Evolutionary conservation across 805 yeast species (phyloP).

Genomic region (Candida nonsorbophila): DNA sequence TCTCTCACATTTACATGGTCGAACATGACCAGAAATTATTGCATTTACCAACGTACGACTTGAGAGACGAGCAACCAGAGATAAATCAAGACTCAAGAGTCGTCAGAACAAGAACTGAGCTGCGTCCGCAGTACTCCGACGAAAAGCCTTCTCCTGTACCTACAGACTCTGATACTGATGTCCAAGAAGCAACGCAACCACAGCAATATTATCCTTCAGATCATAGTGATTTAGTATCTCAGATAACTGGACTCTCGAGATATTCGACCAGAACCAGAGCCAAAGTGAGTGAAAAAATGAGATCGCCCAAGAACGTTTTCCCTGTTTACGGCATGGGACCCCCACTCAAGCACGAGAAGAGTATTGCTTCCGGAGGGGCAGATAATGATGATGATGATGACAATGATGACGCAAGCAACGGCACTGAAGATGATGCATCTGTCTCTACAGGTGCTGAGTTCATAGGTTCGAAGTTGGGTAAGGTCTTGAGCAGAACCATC

Average conservation of each 20-base stretch:
- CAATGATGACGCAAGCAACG: slow-evolving; percentile 3
- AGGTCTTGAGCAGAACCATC: slow-evolving; percentile 1
- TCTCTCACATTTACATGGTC: slow-evolving; percentile 65
- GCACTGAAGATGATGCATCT: slow-evolving; percentile 12
- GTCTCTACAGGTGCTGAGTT: slow-evolving; percentile 8
- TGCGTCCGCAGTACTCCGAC: slow-evolving; percentile 1
- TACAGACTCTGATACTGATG: slow-evolving; percentile 4
- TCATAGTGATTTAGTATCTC: too few relatives aligned
- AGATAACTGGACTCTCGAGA: too few relatives aligned
- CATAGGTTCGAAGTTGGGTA: slow-evolving; percentile 6
- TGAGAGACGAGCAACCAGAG: slow-evolving; percentile 78
- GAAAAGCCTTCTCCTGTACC: slow-evolving; percentile 3
- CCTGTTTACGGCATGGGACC: slow-evolving; percentile 78
- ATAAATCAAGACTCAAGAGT: slow-evolving; percentile 75
- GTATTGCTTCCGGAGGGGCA: slow-evolving; percentile 42
- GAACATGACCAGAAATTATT: slow-evolving; percentile 61
- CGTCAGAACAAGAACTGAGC: slow-evolving; percentile 36
- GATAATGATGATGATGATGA: slow-evolving; percentile 6
- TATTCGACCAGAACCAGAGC: slow-evolving; percentile 1
- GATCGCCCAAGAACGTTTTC: slow-evolving; percentile 71
- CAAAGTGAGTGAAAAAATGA: slow-evolving; percentile 3
- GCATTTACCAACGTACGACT: slow-evolving; percentile 63
- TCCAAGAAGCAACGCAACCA: not conserved
- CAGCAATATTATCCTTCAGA: not conserved
- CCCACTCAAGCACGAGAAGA: slow-evolving; percentile 50